These are phyloP conservation scores for Acarospora socialis DNA, from an alignment of 2,329 filamentous ascomycete genomes.

Conservation along the genomic window DNA sequence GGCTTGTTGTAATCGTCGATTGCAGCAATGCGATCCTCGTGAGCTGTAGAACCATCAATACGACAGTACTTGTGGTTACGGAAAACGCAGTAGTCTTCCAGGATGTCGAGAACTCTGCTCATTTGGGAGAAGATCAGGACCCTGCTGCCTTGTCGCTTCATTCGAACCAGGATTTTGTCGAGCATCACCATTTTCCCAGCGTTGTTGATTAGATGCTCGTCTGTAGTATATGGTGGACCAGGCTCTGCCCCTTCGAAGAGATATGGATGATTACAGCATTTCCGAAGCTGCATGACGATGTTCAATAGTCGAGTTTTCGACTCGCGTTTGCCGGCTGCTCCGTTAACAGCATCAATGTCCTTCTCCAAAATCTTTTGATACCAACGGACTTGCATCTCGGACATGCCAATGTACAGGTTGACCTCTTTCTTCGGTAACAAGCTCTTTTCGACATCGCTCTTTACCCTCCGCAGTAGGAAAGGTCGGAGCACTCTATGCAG, in stretches of 20 bases:
- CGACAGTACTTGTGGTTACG: constrained; percentile 89
- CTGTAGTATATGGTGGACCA: constrained; percentile 92
- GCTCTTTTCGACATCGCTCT: constrained; percentile 96
- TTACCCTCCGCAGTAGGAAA: constrained; percentile 89
- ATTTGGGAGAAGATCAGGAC: constrained; percentile 99
- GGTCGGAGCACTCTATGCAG: constrained; percentile 84
- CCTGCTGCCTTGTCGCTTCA: constrained; percentile 75
- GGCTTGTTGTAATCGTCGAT: constrained; percentile 98
- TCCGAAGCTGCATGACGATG: constrained; percentile 98
- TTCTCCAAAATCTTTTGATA: constrained; percentile 98
- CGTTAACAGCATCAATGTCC: constrained; percentile 97
- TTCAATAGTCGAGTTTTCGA: constrained; percentile 94
- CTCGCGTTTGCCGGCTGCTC: constrained; percentile 87
- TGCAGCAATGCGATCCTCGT: constrained; percentile 92
- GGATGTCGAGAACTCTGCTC: constrained; percentile 90
- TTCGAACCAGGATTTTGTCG: constrained; percentile 73
- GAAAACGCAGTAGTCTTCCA: constrained; percentile 97
- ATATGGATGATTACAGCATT: constrained; percentile 98
- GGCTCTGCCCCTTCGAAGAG: constrained; percentile 95
- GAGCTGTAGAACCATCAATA: constrained; percentile 90
- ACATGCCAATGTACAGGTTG: constrained; percentile 95
- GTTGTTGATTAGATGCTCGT: constrained; percentile 88
- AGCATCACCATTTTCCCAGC: constrained; percentile 95
- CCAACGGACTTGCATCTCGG: constrained; percentile 98
- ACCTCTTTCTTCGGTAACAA: constrained; percentile 93